Percentiles rank a stretch among this genome's conserved stretches.
These are phyloP conservation scores for Lentinula guzmanii DNA, from an alignment of 768 basidiomycete species.

Conservation along the genomic window DNA sequence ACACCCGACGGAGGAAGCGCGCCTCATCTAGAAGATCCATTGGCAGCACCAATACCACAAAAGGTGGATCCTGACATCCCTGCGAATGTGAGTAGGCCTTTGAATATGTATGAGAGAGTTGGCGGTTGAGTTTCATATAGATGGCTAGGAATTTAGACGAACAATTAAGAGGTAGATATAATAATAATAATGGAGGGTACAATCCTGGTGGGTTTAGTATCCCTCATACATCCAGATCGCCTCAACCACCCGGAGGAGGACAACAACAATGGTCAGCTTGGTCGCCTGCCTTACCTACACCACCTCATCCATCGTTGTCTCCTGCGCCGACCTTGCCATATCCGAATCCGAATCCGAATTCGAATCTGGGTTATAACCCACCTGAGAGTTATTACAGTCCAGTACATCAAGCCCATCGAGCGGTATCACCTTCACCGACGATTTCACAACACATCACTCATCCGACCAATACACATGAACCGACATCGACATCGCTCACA, in stretches of 20 bases:
- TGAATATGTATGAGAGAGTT: neutral
- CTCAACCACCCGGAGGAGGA: neutral
- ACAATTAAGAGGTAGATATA: neutral
- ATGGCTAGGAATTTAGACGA: conserved; percentile 7
- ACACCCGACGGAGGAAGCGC: neutral
- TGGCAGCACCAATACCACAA: neutral
- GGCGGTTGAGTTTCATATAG: neutral
- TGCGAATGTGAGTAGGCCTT: neutral
- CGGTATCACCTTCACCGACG: neutral
- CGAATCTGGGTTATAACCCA: neutral
- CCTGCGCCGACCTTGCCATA: neutral
- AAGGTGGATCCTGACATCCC: conserved; percentile 1
- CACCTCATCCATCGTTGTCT: neutral
- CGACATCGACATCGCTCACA: conserved; percentile 43
- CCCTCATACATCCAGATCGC: neutral
- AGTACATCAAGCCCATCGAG: no score
- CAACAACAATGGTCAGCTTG: neutral
- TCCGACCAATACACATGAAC: neutral
- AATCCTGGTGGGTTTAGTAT: neutral
- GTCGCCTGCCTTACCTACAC: neutral
- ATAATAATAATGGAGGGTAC: neutral
- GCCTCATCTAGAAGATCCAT: conserved; percentile 3
- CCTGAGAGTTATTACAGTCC: neutral
- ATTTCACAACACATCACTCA: neutral
- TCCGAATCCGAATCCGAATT: neutral